Conservation (phyloP, 768 basidiomycete genomes). For the Infundibulicybe gibba region DNA sequence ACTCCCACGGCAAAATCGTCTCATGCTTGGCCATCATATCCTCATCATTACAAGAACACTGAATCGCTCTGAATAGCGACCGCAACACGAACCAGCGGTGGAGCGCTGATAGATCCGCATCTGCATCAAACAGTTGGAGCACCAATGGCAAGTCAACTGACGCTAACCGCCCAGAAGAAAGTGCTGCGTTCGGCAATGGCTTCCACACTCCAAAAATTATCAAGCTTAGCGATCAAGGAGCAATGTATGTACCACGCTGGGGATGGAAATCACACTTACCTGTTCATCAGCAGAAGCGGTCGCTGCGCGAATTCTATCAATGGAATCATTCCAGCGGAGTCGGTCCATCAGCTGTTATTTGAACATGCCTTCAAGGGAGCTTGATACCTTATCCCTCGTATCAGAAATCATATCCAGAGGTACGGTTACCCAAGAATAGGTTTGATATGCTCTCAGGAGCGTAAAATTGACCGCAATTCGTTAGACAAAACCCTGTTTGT, state of each 20-base stretch:
- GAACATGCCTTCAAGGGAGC: slow-evolving; percentile 74
- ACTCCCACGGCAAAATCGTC: no score
- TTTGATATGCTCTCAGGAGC: background rate
- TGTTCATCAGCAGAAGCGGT: slow-evolving; percentile 40
- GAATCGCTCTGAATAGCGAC: background rate
- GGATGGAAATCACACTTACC: slow-evolving; percentile 4
- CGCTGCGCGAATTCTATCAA: slow-evolving; percentile 39
- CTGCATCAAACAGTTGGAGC: background rate
- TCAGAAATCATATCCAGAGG: slow-evolving; percentile 28
- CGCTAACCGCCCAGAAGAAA: slow-evolving; percentile 48
- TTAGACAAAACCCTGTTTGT: slow-evolving; percentile 70
- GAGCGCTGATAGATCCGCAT: background rate
- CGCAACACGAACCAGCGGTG: background rate
- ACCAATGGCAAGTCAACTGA: slow-evolving; percentile 7
- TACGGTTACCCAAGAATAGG: no score
- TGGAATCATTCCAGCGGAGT: slow-evolving; percentile 47
- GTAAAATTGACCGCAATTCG: background rate
- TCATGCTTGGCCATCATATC: no score
- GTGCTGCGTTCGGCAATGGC: slow-evolving; percentile 49
- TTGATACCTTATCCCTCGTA: slow-evolving; percentile 53
- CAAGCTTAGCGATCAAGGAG: slow-evolving; percentile 40
- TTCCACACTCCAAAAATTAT: slow-evolving; percentile 39
- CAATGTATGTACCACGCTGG: slow-evolving; percentile 49
- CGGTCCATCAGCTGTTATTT: slow-evolving; percentile 69
- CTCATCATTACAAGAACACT: background rate